phyloP scores from a whole-genome alignment of 2,329 filamentous ascomycete genomes.

The Colletotrichum sp. region DNA sequence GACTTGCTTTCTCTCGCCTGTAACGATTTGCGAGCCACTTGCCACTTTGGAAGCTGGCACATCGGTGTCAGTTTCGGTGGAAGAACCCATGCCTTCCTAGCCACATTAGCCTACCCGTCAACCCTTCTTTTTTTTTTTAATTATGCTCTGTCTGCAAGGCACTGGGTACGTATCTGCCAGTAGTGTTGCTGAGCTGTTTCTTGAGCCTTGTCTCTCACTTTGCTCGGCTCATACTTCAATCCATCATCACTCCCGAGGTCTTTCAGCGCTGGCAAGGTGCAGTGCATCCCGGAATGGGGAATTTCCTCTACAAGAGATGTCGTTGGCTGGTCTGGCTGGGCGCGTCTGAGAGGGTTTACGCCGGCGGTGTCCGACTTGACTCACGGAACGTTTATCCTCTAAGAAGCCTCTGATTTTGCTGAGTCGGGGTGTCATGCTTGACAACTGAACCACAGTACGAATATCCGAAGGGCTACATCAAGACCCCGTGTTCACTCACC shows the following conservation, averaged over 20 bases:
- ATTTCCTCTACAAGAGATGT: not conserved
- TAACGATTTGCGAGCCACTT: slow-evolving; percentile 4
- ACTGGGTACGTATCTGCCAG: not conserved
- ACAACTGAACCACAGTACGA: not conserved
- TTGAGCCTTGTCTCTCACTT: not conserved
- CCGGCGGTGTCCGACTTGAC: not conserved
- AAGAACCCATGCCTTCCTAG: slow-evolving; percentile 10
- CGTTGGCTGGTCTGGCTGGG: not conserved
- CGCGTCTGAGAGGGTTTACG: not conserved
- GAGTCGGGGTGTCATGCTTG: not conserved
- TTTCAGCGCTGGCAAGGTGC: not conserved
- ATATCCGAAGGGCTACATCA: not conserved
- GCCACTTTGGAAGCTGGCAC: slow-evolving; percentile 1
- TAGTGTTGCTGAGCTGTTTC: not conserved
- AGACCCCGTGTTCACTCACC: not conserved
- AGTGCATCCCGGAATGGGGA: not conserved
- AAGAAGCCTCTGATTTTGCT: not conserved
- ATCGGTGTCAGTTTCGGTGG: slow-evolving; percentile 1
- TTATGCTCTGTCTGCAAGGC: slow-evolving; percentile 5
- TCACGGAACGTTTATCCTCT: not conserved
- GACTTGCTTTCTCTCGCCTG: not conserved
- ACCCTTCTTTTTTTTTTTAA: not conserved
- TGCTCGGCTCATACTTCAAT: not conserved
- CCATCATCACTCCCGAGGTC: not conserved
- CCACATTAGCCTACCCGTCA: slow-evolving; percentile 21